phyloP scores from a whole-genome alignment of 2,329 filamentous ascomycete species.

The Metarhizium rileyi region DNA sequence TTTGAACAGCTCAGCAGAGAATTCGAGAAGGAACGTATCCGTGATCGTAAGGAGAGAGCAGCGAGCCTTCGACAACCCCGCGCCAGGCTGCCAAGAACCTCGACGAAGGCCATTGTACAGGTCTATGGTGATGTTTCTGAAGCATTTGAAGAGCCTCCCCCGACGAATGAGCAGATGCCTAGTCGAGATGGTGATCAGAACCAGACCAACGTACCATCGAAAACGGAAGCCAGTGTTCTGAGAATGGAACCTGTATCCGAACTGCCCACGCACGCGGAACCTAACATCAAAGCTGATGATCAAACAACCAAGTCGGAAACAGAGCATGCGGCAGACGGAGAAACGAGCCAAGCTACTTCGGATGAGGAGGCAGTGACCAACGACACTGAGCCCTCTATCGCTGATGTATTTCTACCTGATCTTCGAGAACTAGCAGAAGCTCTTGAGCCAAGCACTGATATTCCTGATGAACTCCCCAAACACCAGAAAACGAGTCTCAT shows the following conservation, averaged over 20 bases:
- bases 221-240: conserved; percentile 10
- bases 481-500: conserved; percentile 89
- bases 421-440: conserved; percentile 53
- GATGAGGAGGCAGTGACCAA: conserved; percentile 61
- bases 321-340: conserved; percentile 18
- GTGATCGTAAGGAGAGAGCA: conserved; percentile 72
- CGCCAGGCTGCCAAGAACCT: conserved; percentile 74
- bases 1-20: conserved; percentile 95
- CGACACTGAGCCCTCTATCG: conserved; percentile 60
- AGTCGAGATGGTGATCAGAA: conserved; percentile 10
- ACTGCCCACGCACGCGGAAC: conserved; percentile 14
- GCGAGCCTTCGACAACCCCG: conserved; percentile 65
- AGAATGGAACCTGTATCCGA: conserved; percentile 13
- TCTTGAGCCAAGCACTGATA: conserved; percentile 49
- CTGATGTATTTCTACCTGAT: conserved; percentile 58
- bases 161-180: conserved; percentile 37
- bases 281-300: conserved; percentile 14
- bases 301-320: conserved; percentile 17
- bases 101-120: conserved; percentile 91
- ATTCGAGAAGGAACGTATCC: conserved; percentile 87
- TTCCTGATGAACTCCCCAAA: conserved; percentile 69
- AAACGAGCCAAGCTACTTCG: conserved; percentile 45
- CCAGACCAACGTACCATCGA: conserved; percentile 12
- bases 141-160: conserved; percentile 73
- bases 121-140: conserved; percentile 92